Conservation (phyloP, 257 asterid genomes). For the Echium plantagineum region DNA sequence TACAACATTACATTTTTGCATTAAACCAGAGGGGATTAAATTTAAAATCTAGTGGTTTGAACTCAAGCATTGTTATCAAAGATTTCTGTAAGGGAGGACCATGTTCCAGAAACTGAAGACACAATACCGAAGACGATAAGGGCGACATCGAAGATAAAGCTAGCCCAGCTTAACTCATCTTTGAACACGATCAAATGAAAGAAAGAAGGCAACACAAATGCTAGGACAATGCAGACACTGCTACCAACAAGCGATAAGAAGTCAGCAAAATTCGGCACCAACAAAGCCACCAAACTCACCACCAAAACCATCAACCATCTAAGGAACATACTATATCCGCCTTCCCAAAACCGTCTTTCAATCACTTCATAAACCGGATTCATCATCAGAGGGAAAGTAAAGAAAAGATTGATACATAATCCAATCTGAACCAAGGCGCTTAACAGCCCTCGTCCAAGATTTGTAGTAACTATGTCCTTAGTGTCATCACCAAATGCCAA, state of each 20-base stretch:
- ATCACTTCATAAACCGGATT: conserved; percentile 81
- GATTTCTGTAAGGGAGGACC: conserved; percentile 22
- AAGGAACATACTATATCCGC: conserved; percentile 62
- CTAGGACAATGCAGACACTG: conserved; percentile 75
- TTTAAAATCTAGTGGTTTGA: not conserved
- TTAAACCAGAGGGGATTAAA: not conserved
- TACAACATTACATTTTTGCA: not conserved
- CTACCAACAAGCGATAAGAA: conserved; percentile 82
- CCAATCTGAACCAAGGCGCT: conserved; percentile 65
- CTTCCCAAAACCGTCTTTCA: conserved; percentile 75
- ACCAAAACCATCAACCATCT: conserved; percentile 56
- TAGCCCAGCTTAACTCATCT: conserved; percentile 37
- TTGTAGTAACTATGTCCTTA: conserved; percentile 66
- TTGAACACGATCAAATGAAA: conserved; percentile 56
- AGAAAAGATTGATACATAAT: conserved; percentile 54
- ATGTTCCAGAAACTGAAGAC: conserved; percentile 23
- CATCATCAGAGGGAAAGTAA: conserved; percentile 80
- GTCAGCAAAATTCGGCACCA: conserved; percentile 79
- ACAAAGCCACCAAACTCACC: conserved; percentile 48
- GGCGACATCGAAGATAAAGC: conserved; percentile 14
- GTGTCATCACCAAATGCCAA: conserved; percentile 72
- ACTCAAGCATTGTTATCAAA: conserved; percentile 15
- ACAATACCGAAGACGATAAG: conserved; percentile 19
- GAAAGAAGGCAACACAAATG: conserved; percentile 65
- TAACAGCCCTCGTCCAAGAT: conserved; percentile 59